Conservation (phyloP, 768 basidiomycete species). For the Paxillus involutus region DNA sequence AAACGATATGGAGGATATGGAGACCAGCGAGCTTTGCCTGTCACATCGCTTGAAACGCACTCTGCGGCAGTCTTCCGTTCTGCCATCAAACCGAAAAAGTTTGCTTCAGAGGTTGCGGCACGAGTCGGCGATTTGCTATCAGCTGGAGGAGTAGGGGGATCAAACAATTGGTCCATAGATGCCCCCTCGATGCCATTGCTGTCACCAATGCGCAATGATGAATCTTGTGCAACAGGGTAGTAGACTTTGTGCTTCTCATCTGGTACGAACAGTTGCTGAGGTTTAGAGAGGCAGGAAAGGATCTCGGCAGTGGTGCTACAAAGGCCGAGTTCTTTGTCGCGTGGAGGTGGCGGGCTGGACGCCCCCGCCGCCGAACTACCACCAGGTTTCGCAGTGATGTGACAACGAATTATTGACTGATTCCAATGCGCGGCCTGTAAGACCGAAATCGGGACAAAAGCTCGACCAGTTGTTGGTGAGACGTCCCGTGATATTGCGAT, state of each 20-base stretch:
- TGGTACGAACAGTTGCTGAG: conserved; percentile 6
- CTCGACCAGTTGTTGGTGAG: conserved; percentile 66
- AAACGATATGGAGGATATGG: conserved; percentile 82
- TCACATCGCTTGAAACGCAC: conserved; percentile 42
- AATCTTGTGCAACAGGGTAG: conserved; percentile 67
- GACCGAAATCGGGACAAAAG: conserved; percentile 65
- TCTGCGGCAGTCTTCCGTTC: conserved; percentile 41
- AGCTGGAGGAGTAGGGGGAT: conserved; percentile 27
- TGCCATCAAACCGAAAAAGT: conserved; percentile 64
- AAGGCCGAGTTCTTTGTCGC: conserved; percentile 68
- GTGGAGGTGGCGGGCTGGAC: conserved; percentile 34
- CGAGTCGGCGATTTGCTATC: conserved; percentile 28
- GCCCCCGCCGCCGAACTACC: conserved; percentile 27
- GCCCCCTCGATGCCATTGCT: conserved; percentile 49
- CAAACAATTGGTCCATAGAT: conserved; percentile 75
- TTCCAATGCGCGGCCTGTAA: conserved; percentile 83
- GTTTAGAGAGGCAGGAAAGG: conserved; percentile 27
- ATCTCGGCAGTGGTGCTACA: conserved; percentile 56
- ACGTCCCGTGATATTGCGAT: conserved; percentile 71
- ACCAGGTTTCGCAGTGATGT: conserved; percentile 44
- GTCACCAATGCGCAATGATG: conserved; percentile 76
- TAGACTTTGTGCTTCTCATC: conserved; percentile 40
- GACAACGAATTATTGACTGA: conserved; percentile 64
- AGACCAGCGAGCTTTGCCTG: conserved; percentile 57
- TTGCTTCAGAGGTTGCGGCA: conserved; percentile 42